A percentile compares a stretch with the other conserved stretches of the same genome.
These are phyloP conservation scores for Prototheca wickerhamii DNA, from an alignment of 163 green algal genomes.

Conservation along the genomic window DNA sequence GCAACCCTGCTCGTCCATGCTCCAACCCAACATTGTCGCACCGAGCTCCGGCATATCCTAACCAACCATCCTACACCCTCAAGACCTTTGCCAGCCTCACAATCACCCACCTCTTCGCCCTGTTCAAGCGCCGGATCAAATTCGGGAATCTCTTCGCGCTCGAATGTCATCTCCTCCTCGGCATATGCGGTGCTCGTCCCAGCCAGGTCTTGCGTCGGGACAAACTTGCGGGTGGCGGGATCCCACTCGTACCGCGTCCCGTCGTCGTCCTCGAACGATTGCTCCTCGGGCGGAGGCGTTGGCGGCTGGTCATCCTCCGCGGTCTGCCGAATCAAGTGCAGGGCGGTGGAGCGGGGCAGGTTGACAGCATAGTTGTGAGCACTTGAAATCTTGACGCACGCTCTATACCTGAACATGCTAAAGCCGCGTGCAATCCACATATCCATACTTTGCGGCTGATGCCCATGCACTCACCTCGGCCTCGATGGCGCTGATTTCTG, in stretches of 20 bases:
- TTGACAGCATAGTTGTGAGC: no score
- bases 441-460: not conserved
- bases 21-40: no score
- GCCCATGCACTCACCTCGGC: constrained; percentile 4
- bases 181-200: constrained; percentile 13
- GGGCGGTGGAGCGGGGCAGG: no score
- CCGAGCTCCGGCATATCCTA: no score
- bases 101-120: not conserved
- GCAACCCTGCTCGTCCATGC: no score
- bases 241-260: constrained; percentile 47
- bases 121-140: not conserved
- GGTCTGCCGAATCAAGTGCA: constrained; percentile 2
- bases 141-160: constrained; percentile 9
- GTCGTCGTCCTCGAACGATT: constrained; percentile 47
- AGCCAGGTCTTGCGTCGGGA: constrained; percentile 10
- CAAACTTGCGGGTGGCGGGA: constrained; percentile 29
- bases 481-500: constrained; percentile 37
- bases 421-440: not conserved
- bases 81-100: not conserved
- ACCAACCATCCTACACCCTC: not conserved
- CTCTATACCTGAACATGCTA: no score
- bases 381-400: no score
- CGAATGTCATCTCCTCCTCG: constrained; percentile 43
- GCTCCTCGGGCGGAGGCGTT: constrained; percentile 29
- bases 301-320: constrained; percentile 16